Conservation (phyloP, 1,284 basidiomycete species). For the Tilletia walkeri region DNA sequence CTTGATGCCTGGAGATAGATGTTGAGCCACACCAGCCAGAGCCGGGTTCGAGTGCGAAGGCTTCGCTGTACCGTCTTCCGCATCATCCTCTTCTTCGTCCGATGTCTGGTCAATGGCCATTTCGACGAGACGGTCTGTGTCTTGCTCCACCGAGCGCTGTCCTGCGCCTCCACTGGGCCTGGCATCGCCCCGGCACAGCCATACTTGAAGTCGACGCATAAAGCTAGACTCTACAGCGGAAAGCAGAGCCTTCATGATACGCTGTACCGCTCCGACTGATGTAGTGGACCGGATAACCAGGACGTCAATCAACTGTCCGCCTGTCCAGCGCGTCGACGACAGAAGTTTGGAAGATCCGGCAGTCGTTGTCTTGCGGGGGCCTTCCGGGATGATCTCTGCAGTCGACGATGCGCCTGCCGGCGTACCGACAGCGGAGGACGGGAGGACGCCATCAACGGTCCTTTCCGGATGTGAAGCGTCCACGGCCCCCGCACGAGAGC, state of each 20-base stretch:
- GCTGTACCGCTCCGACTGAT: slow-evolving; percentile 29
- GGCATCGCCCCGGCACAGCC: slow-evolving; percentile 38
- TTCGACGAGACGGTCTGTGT: slow-evolving; percentile 34
- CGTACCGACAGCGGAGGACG: slow-evolving; percentile 16
- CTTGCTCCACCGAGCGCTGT: slow-evolving; percentile 23
- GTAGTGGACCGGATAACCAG: slow-evolving; percentile 31
- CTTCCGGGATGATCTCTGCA: background rate
- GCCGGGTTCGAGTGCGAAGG: no score
- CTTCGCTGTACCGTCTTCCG: no score
- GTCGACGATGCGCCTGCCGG: background rate
- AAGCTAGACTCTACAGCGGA: slow-evolving; percentile 37
- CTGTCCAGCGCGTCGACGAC: slow-evolving; percentile 28
- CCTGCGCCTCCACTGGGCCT: slow-evolving; percentile 26
- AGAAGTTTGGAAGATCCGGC: no score
- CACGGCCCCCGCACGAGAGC: background rate
- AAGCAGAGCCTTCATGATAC: slow-evolving; percentile 30
- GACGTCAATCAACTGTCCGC: slow-evolving; percentile 37
- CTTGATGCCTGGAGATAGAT: no score
- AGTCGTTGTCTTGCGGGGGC: background rate
- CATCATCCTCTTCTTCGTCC: slow-evolving; percentile 20
- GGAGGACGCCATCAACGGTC: no score
- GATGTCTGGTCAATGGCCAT: slow-evolving; percentile 16
- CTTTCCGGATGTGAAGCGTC: background rate
- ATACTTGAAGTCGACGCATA: slow-evolving; percentile 33
- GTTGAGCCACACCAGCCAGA: no score